phyloP scores from a whole-genome alignment of 345 rosid genomes.

The Eucalyptus urophylla region DNA sequence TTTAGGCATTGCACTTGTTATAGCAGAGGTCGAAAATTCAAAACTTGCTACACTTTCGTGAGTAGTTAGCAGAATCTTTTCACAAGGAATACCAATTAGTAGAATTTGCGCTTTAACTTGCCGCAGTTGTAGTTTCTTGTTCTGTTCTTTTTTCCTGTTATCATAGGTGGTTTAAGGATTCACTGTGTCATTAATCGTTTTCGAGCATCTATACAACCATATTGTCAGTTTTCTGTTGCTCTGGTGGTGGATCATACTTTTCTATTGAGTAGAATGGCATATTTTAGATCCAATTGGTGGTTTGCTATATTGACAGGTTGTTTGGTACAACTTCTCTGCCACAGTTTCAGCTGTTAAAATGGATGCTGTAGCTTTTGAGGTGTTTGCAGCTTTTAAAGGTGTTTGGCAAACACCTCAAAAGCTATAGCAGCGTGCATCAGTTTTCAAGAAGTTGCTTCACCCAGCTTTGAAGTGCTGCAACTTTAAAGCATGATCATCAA shows the following conservation, averaged over 20 bases:
- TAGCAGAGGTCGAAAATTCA: not conserved
- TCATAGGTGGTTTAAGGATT: not conserved
- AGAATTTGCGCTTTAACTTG: not conserved
- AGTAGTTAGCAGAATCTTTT: not conserved
- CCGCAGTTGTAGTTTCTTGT: not conserved
- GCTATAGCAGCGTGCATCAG: not conserved
- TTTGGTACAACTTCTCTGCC: not conserved
- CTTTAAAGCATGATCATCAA: not conserved
- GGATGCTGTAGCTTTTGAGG: not conserved
- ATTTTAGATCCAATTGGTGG: not conserved
- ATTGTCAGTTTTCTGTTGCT: not conserved
- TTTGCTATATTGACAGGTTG: not conserved
- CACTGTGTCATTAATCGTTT: not conserved
- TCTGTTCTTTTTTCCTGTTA: not conserved
- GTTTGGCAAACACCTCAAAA: not conserved
- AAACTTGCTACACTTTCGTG: not conserved
- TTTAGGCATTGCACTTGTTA: not conserved
- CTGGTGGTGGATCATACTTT: not conserved
- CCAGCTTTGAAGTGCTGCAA: not conserved
- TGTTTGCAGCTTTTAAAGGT: not conserved
- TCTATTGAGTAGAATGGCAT: not conserved
- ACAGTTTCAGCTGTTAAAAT: not conserved
- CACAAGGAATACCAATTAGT: not conserved
- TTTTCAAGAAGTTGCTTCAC: not conserved
- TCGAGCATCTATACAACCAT: not conserved